Evolutionary conservation across 768 basidiomycete genomes (phyloP), one percentile per base, ranked within the genome.

Genomic region (Arthromyces matolae): DNA sequence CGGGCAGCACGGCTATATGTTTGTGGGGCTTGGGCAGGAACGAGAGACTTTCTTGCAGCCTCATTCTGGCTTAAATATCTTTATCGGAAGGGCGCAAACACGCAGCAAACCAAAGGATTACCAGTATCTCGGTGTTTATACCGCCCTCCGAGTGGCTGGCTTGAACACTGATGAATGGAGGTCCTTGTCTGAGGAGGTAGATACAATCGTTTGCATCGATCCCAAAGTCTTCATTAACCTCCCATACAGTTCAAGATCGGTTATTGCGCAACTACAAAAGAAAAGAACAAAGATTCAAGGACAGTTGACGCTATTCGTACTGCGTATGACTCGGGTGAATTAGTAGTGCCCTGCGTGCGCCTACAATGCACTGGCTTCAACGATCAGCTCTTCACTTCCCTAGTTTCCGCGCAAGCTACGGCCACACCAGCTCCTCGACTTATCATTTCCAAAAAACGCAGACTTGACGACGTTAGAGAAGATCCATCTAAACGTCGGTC

Each of bases 1-100:
- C 8, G 79, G 78, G 8, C 59, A 72, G 43, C 75, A 79, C 48
- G 79, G 78, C 1, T 81, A 71, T 53, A 75, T 81, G 63, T 79
- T 80, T 37, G 76, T 80, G 22, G 79, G 77, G 14, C 65, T 79
- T 42, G 73, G 73, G 8, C 68, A 62, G 33, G 78, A 80, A 33
- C 62, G 65, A 34, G 61, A 70, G 32, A 67, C 68, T 6, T 79
- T 79, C 54, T 50, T 55, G 31, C 50, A 61, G 32, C 64, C 72
- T 12, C 71, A 75, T 27, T 54, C 62, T n/a, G 47, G 42, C 8
- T 70, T 69, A 18, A 69, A 77, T 47, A 46, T 80, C 7, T 80
- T 80, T 46, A 65, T 80, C 14, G 72, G 73, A 3, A 55, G 70
- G 25, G 60, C 64, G 14, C 71, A 62, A 39, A 49, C 53, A 22